Conservation (phyloP, 1,284 basidiomycete genomes). For the Phellopilus nigrolimitatus region DNA sequence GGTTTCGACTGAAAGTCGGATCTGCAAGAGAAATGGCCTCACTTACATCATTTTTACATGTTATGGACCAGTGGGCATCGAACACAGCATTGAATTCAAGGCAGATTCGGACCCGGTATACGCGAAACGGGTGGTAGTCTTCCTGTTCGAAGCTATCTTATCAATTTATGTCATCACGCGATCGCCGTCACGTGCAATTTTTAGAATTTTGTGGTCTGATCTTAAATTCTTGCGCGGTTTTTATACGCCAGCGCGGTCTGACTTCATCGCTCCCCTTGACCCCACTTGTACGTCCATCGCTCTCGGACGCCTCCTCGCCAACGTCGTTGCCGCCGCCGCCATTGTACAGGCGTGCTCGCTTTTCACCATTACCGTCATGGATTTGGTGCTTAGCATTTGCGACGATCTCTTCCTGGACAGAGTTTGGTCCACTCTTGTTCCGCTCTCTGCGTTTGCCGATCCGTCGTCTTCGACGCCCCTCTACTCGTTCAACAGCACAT, state of each 20-base stretch:
- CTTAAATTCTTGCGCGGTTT: neutral
- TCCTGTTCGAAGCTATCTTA: no score
- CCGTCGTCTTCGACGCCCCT: conserved; percentile 28
- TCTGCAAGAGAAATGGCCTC: neutral
- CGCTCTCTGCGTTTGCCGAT: conserved; percentile 52
- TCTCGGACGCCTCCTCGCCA: conserved; percentile 15
- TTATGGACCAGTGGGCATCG: neutral
- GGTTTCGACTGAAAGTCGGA: neutral
- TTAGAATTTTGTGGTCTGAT: conserved; percentile 5
- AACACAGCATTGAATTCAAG: no score
- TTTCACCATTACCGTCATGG: conserved; percentile 67
- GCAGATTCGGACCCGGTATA: no score
- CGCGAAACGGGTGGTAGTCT: no score
- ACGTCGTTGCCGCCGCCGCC: neutral
- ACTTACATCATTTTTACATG: neutral
- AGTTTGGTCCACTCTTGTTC: conserved; percentile 71
- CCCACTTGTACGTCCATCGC: neutral
- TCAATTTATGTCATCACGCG: neutral
- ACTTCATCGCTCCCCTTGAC: neutral
- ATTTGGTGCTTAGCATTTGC: conserved; percentile 67
- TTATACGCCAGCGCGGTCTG: neutral
- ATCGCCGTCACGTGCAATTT: conserved; percentile 1
- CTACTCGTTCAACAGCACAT: conserved; percentile 27
- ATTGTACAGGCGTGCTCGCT: neutral
- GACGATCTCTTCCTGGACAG: conserved; percentile 80